These are phyloP conservation scores for Cryphonectria carpinicola DNA, from an alignment of 2,329 filamentous ascomycete genomes.

Conservation along the genomic window DNA sequence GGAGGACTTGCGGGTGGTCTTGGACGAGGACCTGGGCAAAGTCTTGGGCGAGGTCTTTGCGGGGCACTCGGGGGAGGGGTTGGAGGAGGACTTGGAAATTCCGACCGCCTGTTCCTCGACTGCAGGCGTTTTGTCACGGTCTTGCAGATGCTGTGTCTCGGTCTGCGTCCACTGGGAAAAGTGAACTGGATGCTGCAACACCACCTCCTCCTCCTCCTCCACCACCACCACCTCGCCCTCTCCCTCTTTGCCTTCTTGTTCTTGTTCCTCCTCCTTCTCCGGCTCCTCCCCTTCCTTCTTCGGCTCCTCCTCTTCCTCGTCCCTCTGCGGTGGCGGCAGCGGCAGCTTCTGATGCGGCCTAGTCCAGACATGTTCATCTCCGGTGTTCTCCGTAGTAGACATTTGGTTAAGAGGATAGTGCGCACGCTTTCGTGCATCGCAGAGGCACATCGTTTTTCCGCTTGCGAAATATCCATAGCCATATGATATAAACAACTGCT, in stretches of 20 bases:
- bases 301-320: too few species aligned
- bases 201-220: too few species aligned
- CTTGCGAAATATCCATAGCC: neutral
- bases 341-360: neutral
- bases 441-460: neutral
- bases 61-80: neutral
- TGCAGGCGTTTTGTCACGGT: neutral
- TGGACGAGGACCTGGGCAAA: neutral
- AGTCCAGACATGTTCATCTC: neutral
- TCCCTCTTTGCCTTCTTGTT: neutral
- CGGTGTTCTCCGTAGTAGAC: rapidly evolving
- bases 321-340: neutral
- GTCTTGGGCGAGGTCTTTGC: neutral
- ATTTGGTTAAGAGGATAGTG: neutral
- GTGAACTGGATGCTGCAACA: neutral
- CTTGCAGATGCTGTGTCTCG: neutral
- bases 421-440: neutral
- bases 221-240: too few species aligned
- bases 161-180: neutral
- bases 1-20: neutral
- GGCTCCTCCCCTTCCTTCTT: neutral
- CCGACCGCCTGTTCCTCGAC: neutral
- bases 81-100: neutral
- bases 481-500: neutral
- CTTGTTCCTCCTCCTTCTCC: neutral